Percentiles rank a stretch among this genome's conserved stretches.
Evolutionary conservation across 148 eudicot genomes (phyloP).

Genomic region (Amaranthus palmeri): DNA sequence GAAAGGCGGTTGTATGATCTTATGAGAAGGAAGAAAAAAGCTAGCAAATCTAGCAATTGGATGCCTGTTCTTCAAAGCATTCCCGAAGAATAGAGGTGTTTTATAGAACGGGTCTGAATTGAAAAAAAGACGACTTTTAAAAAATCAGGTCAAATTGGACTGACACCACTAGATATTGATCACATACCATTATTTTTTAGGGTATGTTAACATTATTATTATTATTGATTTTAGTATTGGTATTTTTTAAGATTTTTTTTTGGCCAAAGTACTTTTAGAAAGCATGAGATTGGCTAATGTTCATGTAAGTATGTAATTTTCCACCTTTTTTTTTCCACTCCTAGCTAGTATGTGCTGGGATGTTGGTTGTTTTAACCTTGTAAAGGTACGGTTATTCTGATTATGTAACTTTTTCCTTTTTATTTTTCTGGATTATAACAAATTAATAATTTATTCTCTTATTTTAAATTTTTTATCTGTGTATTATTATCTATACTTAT

Average conservation of each 20-base stretch:
- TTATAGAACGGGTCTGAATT: background rate
- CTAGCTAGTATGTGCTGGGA: background rate
- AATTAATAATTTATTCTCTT: no score
- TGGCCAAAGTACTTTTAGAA: constrained; percentile 1
- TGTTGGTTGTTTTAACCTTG: background rate
- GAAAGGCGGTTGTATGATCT: constrained; percentile 40
- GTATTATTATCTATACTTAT: no score
- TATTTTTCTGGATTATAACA: no score
- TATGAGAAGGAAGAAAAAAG: constrained; percentile 36
- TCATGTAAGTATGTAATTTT: background rate
- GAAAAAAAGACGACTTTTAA: no score
- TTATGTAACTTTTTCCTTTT: no score
- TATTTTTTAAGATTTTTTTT: background rate
- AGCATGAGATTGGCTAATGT: background rate
- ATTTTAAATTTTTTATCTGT: no score
- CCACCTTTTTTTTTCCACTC: constrained; percentile 1
- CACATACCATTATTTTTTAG: background rate
- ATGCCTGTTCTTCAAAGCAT: constrained; percentile 68
- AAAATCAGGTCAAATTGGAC: no score
- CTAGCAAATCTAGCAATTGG: constrained; percentile 33
- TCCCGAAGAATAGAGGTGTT: constrained; percentile 38
- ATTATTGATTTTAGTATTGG: background rate
- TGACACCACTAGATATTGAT: background rate
- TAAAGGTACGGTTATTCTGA: background rate
- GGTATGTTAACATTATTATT: background rate